A percentile compares a stretch with the other conserved stretches of the same genome.
phyloP scores from a whole-genome alignment of 768 basidiomycete species.

The Favolaschia claudopus region DNA sequence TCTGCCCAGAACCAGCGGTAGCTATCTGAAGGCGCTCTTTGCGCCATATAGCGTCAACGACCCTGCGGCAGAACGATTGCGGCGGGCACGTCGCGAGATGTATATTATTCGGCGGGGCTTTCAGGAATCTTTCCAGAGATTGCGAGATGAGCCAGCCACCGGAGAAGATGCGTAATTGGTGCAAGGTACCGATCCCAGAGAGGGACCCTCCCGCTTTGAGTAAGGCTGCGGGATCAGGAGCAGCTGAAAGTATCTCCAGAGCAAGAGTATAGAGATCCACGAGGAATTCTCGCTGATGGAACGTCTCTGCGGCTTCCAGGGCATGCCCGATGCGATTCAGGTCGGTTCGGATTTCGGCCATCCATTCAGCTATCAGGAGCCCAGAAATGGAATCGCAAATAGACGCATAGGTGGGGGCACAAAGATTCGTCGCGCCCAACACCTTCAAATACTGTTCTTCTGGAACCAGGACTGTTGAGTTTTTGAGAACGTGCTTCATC shows the following conservation, averaged over 20 bases:
- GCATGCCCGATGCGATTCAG: neutral
- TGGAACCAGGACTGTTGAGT: neutral
- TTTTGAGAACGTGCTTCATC: constrained; percentile 3
- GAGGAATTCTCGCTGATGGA: neutral
- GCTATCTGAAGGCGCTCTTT: no score
- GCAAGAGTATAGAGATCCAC: constrained; percentile 7
- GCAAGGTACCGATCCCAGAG: neutral
- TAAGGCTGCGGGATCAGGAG: neutral
- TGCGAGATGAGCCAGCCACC: constrained; percentile 2
- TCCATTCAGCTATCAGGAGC: neutral
- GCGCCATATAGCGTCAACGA: no score
- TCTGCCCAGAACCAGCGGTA: no score
- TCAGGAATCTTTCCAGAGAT: no score
- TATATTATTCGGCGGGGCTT: no score
- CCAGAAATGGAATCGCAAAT: constrained; percentile 2
- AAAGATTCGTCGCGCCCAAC: neutral
- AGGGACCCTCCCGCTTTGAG: neutral
- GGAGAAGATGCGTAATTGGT: constrained; percentile 7
- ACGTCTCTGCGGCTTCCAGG: constrained; percentile 1
- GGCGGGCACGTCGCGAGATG: no score
- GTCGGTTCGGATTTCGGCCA: neutral
- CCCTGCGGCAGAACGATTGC: no score
- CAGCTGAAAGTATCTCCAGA: neutral
- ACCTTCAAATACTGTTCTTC: neutral
- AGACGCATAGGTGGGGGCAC: neutral